Conservation (phyloP, 2,329 filamentous ascomycete species). For the Clonostachys chloroleuca region DNA sequence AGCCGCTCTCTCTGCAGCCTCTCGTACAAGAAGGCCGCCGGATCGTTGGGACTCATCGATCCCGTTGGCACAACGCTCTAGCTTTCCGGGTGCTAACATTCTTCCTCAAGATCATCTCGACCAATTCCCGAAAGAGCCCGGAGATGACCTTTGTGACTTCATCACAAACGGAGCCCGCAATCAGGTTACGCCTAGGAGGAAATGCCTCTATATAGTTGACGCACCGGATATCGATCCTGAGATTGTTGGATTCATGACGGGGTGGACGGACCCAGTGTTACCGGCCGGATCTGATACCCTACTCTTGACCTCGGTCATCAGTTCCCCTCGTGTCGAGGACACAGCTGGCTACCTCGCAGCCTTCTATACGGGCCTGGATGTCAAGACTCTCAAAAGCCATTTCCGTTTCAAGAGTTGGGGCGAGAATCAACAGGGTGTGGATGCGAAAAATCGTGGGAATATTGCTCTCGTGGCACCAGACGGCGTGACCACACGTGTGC, state of each 20-base stretch:
- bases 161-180: neutral
- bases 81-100: neutral
- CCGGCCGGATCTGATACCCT: neutral
- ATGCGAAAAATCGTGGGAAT: neutral
- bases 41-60: neutral
- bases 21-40: neutral
- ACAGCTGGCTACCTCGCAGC: neutral
- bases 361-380: neutral
- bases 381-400: neutral
- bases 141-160: neutral
- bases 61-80: neutral
- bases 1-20: neutral
- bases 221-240: neutral
- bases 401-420: neutral
- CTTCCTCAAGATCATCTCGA: neutral
- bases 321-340: neutral
- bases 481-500: conserved; percentile 20
- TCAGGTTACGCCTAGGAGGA: neutral
- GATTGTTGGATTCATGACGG: neutral
- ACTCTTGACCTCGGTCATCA: neutral
- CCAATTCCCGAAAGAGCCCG: neutral
- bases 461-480: neutral
- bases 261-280: neutral
- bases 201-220: neutral
- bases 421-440: neutral